A percentile compares a stretch with the other conserved stretches of the same genome.
Evolutionary conservation across 345 rosid species (phyloP).

Genomic region (Ceriops tagal): DNA sequence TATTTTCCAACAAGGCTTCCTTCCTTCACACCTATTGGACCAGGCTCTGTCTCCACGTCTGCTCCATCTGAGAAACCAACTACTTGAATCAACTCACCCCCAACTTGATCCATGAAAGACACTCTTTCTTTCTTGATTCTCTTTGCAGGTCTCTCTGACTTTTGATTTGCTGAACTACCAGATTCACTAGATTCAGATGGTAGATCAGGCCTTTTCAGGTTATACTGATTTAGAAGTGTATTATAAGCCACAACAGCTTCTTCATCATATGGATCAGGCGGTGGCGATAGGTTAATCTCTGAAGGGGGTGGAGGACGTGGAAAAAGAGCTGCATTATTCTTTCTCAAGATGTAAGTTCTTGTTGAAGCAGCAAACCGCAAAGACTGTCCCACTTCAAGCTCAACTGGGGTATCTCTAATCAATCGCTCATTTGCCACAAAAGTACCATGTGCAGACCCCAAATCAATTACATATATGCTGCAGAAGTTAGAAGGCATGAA

Average conservation of each 20-base stretch:
- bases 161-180: slow-evolving; percentile 15
- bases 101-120: slow-evolving; percentile 74
- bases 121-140: slow-evolving; percentile 59
- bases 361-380: slow-evolving; percentile 93
- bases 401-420: slow-evolving; percentile 62
- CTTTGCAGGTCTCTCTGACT: slow-evolving; percentile 47
- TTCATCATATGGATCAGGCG: slow-evolving; percentile 79
- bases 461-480: slow-evolving; percentile 74
- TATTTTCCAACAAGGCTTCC: slow-evolving; percentile 96
- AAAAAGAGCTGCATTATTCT: slow-evolving; percentile 79
- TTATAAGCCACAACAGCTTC: slow-evolving; percentile 83
- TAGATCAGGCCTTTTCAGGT: slow-evolving; percentile 42
- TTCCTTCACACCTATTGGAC: slow-evolving; percentile 80
- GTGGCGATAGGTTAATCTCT: slow-evolving; percentile 68
- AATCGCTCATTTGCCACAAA: slow-evolving; percentile 91
- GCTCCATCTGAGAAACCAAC: slow-evolving; percentile 95
- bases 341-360: slow-evolving; percentile 69
- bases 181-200: slow-evolving; percentile 25
- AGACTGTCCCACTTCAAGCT: slow-evolving; percentile 75
- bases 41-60: slow-evolving; percentile 95
- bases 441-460: slow-evolving; percentile 80
- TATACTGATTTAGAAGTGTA: slow-evolving; percentile 77
- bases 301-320: slow-evolving; percentile 50
- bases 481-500: slow-evolving; percentile 12
- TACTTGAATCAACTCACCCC: slow-evolving; percentile 83